These are phyloP conservation scores for Tubosaeta sp. DNA, from an alignment of 768 basidiomycete genomes.

Conservation along the genomic window DNA sequence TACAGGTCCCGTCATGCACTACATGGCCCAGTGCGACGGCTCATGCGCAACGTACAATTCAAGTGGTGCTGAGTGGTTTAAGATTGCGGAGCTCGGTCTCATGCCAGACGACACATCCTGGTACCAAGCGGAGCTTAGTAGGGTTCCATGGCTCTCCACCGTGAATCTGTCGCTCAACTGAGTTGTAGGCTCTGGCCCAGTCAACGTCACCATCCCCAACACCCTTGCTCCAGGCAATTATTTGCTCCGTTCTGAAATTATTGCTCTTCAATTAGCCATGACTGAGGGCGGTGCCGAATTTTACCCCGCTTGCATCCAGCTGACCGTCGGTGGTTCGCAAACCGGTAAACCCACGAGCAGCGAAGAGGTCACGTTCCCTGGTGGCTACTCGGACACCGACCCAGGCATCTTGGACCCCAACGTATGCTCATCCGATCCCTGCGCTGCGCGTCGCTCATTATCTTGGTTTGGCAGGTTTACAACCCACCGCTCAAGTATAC, in stretches of 20 bases:
- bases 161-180: slow-evolving; percentile 24
- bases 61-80: slow-evolving; percentile 65
- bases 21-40: slow-evolving; percentile 59
- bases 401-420: slow-evolving; percentile 59
- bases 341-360: slow-evolving; percentile 15
- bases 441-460: background rate
- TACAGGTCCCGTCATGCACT: slow-evolving; percentile 67
- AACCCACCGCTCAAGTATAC: slow-evolving; percentile 34
- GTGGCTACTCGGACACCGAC: slow-evolving; percentile 64
- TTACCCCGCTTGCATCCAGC: slow-evolving; percentile 27
- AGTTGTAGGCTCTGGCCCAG: background rate
- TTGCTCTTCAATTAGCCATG: slow-evolving; percentile 66
- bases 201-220: slow-evolving; percentile 44
- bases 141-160: slow-evolving; percentile 17
- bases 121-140: slow-evolving; percentile 48
- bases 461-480: slow-evolving; percentile 21
- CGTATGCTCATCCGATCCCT: slow-evolving; percentile 24
- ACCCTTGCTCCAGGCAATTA: slow-evolving; percentile 62
- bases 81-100: slow-evolving; percentile 52
- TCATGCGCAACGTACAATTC: slow-evolving; percentile 59
- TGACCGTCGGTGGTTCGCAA: slow-evolving; percentile 27
- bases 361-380: slow-evolving; percentile 54
- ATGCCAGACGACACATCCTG: slow-evolving; percentile 36
- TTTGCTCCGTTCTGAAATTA: slow-evolving; percentile 73
- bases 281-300: slow-evolving; percentile 50